Conservation (phyloP, 1,284 basidiomycete genomes). For the Anthracocystis setariae region DNA sequence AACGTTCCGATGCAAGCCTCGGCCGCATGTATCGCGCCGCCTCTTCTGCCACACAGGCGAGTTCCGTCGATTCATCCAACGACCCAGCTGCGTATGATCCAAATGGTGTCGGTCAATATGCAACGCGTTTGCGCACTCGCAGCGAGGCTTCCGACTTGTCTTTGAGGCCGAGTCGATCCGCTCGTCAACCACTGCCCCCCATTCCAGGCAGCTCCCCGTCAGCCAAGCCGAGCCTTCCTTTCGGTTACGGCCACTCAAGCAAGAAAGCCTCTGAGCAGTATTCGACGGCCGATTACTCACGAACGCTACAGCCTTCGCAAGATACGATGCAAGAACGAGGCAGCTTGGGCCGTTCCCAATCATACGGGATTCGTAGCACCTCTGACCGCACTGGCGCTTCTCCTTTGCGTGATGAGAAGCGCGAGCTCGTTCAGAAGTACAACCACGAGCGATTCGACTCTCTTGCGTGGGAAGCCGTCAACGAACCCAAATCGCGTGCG, state of each 20-base stretch:
- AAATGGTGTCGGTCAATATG: conserved; percentile 2
- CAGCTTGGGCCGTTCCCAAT: conserved; percentile 5
- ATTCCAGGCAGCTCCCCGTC: conserved; percentile 14
- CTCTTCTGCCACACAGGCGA: conserved; percentile 23
- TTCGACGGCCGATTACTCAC: conserved; percentile 1
- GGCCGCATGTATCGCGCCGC: conserved; percentile 17
- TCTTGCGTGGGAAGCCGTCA: conserved; percentile 40
- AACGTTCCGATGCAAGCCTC: conserved; percentile 9
- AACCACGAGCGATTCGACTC: conserved; percentile 33
- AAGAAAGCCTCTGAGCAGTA: conserved; percentile 1
- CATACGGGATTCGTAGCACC: neutral
- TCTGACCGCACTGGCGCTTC: conserved; percentile 6
- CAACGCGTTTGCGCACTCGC: conserved; percentile 27
- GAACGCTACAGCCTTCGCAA: conserved; percentile 9
- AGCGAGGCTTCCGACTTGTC: conserved; percentile 43
- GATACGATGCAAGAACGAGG: conserved; percentile 10
- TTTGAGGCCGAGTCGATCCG: conserved; percentile 13
- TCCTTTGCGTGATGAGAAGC: conserved; percentile 5
- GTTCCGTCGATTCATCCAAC: conserved; percentile 29
- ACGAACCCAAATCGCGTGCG: conserved; percentile 18
- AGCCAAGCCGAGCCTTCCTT: conserved; percentile 2
- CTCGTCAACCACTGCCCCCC: conserved; percentile 41
- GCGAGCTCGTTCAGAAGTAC: conserved; percentile 14
- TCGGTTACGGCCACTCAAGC: conserved; percentile 14
- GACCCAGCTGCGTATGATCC: conserved; percentile 20